These are phyloP conservation scores for Schizochytrium sp. DNA, from an alignment of 108 stramenopile species.

Conservation along the genomic window DNA sequence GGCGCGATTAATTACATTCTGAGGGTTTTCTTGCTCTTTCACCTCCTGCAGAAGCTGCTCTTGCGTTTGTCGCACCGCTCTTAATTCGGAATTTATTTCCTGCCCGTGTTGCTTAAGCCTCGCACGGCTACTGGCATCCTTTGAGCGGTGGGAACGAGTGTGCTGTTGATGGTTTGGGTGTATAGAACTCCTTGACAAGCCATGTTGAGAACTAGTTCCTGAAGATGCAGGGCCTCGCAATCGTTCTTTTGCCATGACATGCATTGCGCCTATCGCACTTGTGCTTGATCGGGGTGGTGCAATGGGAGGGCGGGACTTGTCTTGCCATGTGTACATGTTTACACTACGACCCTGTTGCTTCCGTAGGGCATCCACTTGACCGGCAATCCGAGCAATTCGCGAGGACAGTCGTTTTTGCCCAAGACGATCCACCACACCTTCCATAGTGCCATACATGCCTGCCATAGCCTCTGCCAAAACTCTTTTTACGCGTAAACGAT, in stretches of 20 bases:
- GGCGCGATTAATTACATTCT: neutral
- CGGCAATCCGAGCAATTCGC: neutral
- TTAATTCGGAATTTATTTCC: neutral
- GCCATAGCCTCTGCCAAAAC: constrained; percentile 43
- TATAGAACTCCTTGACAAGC: neutral
- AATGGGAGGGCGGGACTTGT: neutral
- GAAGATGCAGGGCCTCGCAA: too few relatives aligned
- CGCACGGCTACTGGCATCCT: neutral
- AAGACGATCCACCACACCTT: neutral
- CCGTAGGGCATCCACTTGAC: neutral
- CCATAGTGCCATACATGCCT: constrained; percentile 22
- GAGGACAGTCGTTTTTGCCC: neutral
- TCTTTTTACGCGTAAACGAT: neutral
- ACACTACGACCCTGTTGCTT: neutral
- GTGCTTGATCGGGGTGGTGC: neutral
- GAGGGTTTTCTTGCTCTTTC: neutral
- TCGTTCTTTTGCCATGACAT: neutral
- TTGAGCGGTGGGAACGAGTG: neutral
- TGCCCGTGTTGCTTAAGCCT: neutral
- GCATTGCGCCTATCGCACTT: neutral
- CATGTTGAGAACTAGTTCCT: neutral
- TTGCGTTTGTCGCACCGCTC: constrained; percentile 3
- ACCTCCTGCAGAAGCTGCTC: constrained; percentile 17
- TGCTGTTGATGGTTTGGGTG: neutral
- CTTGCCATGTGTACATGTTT: neutral